Evolutionary conservation across 257 asterid species (phyloP), one percentile per base, ranked within the genome.

Genomic region (Capsicum chinense): DNA sequence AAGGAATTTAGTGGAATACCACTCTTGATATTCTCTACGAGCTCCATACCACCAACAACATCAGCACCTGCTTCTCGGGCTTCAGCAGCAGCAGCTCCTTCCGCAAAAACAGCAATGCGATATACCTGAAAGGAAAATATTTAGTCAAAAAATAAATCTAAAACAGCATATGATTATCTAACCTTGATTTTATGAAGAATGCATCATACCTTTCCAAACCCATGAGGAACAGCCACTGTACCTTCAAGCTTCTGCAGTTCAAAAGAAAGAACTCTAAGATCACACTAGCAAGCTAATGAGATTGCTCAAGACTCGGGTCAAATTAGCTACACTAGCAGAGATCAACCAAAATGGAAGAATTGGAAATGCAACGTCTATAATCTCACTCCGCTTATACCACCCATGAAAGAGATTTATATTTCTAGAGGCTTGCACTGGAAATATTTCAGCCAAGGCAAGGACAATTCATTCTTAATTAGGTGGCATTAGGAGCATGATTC

Each of bases 41-140:
- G 93, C 59, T 96, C 99, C n/a, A 91, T 90, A 81, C 99, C 99
- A 60, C 99, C 99, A 83, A 94, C 97, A 86, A 93, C 83, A 85
- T 94, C 93, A 68, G 99, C 99, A 81, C 99, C 98, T 8, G 99
- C 97, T 16, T 90, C 97, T 87, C 94, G 92, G 79, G 99, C 99
- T 87, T 96, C 98, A 84, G 90, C 97, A 84, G 98, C 99, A 82
- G 94, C 95, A 87, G 97, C 93, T 88, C 99, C 99, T 90, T 96
- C 99, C 68, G 99, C 99, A 90, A 96, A 96, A 83, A 91, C 98
- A 90, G 95, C 95, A 84, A 96, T 95, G 50, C 93, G 88, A 85
- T 88, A 90, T 80, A 92, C 89, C 99, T 96, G 89, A 86, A 58
- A 86, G 69, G 80, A 60, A 83, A 84, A 59, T 62, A 39, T 81